phyloP scores from a whole-genome alignment of 768 basidiomycete genomes.

The Termitomyces sp. region DNA sequence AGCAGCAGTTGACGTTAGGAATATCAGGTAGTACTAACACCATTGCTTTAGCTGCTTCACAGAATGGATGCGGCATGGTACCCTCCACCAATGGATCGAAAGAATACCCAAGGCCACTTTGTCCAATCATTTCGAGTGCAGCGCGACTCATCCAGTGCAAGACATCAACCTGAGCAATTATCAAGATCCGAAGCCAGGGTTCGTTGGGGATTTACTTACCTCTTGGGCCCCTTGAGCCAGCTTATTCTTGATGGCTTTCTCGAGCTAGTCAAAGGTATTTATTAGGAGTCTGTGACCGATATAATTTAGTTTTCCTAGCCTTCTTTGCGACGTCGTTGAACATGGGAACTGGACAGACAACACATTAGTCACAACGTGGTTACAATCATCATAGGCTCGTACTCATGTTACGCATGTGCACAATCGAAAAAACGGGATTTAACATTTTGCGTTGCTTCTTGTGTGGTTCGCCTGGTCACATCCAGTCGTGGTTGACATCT shows the following conservation, averaged over 20 bases:
- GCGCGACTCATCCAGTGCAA: background rate
- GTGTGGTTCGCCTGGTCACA: constrained; percentile 9
- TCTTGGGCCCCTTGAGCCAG: constrained; percentile 7
- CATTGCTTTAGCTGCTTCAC: constrained; percentile 4
- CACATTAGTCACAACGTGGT: background rate
- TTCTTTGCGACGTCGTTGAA: constrained; percentile 18
- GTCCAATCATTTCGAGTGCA: background rate
- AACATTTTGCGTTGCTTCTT: constrained; percentile 7
- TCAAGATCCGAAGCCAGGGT: background rate
- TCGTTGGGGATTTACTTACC: background rate
- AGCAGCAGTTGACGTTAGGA: background rate
- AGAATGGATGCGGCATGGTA: constrained; percentile 6
- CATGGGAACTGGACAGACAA: constrained; percentile 7
- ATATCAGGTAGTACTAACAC: background rate
- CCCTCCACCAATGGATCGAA: constrained; percentile 6
- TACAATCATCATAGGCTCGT: background rate
- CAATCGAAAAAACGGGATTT: constrained; percentile 14
- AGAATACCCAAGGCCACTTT: background rate
- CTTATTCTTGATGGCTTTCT: constrained; percentile 5
- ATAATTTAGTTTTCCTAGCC: background rate
- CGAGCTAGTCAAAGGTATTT: background rate
- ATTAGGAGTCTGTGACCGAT: background rate
- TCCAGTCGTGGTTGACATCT: background rate
- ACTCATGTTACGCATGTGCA: constrained; percentile 15
- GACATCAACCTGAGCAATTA: background rate